Evolutionary conservation across 129 eudicot species (phyloP).

Genomic region (Helianthus tuberosus): DNA sequence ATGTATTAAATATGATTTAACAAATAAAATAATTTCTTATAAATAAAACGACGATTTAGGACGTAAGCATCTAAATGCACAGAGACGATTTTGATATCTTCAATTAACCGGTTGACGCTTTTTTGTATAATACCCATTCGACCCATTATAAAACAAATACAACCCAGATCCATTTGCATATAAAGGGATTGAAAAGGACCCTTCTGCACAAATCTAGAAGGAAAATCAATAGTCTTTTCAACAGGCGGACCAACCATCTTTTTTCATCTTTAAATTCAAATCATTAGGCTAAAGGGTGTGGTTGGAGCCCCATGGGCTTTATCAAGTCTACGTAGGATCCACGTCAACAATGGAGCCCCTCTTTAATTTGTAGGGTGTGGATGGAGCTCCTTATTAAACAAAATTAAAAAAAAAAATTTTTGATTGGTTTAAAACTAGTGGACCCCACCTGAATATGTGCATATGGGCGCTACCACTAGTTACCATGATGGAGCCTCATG

Average conservation of each 20-base stretch:
- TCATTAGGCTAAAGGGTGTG: too few relatives aligned
- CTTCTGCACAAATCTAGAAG: not conserved
- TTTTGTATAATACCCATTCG: not conserved
- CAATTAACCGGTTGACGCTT: not conserved
- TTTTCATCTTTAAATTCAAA: constrained; percentile 13
- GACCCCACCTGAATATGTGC: too few relatives aligned
- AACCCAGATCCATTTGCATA: not conserved
- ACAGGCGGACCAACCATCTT: not conserved
- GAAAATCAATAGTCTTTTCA: not conserved
- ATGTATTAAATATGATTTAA: not conserved
- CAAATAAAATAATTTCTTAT: not conserved
- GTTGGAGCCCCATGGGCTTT: too few relatives aligned
- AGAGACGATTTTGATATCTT: not conserved
- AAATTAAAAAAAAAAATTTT: too few relatives aligned
- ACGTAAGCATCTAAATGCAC: not conserved
- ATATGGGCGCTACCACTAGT: too few relatives aligned
- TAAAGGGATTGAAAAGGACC: not conserved
- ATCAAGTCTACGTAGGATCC: too few relatives aligned
- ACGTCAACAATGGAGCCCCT: too few relatives aligned
- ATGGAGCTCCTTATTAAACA: too few relatives aligned
- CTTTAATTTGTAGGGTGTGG: too few relatives aligned
- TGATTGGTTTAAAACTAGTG: too few relatives aligned
- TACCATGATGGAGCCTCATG: too few relatives aligned
- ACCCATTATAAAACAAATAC: constrained; percentile 4
- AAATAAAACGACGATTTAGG: not conserved